Percentiles rank a stretch among this genome's conserved stretches.
Evolutionary conservation across 2,329 filamentous ascomycete species (phyloP).

Genomic region (Fonsecaea multimorphosa): DNA sequence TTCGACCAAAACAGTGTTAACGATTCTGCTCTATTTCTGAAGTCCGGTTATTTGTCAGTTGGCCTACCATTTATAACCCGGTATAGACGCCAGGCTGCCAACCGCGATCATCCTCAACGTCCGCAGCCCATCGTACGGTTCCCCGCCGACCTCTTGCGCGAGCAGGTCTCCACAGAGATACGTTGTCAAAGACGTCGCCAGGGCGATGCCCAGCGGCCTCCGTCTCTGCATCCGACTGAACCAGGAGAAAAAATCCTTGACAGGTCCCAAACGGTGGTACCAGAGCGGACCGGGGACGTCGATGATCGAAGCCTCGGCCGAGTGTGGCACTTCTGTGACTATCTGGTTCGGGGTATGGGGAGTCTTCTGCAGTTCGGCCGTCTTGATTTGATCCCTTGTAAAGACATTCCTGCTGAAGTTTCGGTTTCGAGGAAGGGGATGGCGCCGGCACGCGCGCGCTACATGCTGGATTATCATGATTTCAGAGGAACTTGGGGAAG

Average conservation of each 20-base stretch:
- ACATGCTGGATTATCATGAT: conserved; percentile 11
- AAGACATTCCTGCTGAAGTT: conserved; percentile 30
- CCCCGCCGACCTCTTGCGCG: conserved; percentile 43
- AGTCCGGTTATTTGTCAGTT: background rate
- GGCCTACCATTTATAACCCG: conserved; percentile 77
- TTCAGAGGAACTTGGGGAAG: too few relatives aligned
- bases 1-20: conserved; percentile 9
- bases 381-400: conserved; percentile 35
- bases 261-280: conserved; percentile 39
- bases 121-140: conserved; percentile 69
- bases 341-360: conserved; percentile 35
- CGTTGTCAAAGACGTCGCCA: conserved; percentile 75
- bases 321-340: conserved; percentile 34
- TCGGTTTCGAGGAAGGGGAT: conserved; percentile 9
- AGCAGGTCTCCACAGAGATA: conserved; percentile 64
- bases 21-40: background rate
- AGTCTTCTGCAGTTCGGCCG: conserved; percentile 35
- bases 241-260: conserved; percentile 39
- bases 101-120: conserved; percentile 76
- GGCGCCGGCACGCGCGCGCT: conserved; percentile 1
- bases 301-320: conserved; percentile 29
- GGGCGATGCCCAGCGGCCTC: conserved; percentile 77
- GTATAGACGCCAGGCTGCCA: conserved; percentile 74
- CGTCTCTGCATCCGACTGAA: conserved; percentile 67
- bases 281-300: conserved; percentile 37